phyloP scores from a whole-genome alignment of 371 early-diverging fungal species.

The Actinomortierella ambigua region DNA sequence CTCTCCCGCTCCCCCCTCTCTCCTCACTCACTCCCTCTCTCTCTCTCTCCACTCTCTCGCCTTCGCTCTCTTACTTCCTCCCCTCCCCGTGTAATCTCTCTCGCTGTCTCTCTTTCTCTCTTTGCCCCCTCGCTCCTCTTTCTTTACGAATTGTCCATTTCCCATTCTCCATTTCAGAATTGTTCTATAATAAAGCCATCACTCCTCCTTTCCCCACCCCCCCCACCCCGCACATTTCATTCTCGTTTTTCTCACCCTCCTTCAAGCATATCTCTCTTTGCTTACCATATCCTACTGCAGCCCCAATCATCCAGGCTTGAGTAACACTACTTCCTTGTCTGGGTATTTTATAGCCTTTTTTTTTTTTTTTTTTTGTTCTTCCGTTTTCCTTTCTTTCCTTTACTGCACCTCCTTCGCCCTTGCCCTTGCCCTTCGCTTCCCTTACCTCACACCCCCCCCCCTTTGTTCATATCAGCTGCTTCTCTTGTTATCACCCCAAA shows the following conservation, averaged over 20 bases:
- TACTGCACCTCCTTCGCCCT: neutral
- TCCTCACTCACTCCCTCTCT: constrained; percentile 2
- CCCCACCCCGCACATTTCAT: neutral
- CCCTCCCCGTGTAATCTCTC: constrained; percentile 2
- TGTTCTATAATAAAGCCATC: too few relatives aligned
- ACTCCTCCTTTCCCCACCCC: too few relatives aligned
- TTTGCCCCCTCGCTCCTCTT: too few relatives aligned
- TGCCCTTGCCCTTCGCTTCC: neutral
- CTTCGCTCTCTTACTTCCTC: neutral
- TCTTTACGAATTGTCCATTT: too few relatives aligned
- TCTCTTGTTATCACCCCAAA: neutral
- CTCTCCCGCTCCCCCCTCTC: neutral
- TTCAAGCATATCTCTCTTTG: neutral
- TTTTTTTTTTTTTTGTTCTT: neutral
- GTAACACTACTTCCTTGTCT: neutral
- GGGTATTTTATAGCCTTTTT: neutral
- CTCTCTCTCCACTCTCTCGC: neutral
- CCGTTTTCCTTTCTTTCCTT: neutral
- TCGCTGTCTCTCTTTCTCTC: neutral
- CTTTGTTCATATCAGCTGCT: neutral
- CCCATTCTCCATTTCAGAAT: too few relatives aligned
- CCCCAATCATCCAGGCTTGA: too few relatives aligned
- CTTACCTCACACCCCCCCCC: constrained; percentile 1
- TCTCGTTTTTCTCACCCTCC: neutral
- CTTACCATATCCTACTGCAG: too few relatives aligned